Conservation (phyloP, 2,329 filamentous ascomycete genomes). For the Colletotrichum endophyticum region DNA sequence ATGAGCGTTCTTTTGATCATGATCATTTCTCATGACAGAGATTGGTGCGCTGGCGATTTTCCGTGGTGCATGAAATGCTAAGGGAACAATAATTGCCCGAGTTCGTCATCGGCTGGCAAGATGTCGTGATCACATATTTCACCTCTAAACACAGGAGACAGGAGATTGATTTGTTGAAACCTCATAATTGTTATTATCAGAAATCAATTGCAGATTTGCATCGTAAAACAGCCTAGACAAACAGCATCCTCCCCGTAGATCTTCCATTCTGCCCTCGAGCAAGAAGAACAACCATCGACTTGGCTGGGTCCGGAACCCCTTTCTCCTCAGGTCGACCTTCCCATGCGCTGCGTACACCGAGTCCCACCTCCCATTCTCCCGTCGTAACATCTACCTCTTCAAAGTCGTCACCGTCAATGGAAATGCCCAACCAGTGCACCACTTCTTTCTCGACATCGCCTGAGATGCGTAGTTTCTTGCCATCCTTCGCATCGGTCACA, state of each 20-base stretch:
- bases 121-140: not conserved
- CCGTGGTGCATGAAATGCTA: not conserved
- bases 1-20: not conserved
- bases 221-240: not conserved
- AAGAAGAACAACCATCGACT: not conserved
- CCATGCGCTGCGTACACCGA: not conserved
- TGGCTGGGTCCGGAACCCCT: not conserved
- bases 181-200: not conserved
- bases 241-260: not conserved
- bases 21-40: not conserved
- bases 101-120: not conserved
- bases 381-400: not conserved
- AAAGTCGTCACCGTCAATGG: not conserved
- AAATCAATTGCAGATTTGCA: rapidly evolving
- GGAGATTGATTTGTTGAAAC: not conserved
- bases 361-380: not conserved
- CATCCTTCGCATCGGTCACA: not conserved
- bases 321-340: not conserved
- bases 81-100: not conserved
- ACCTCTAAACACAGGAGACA: not conserved
- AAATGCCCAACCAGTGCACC: not conserved
- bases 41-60: not conserved
- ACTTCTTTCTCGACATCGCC: not conserved
- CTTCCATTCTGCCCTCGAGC: not conserved
- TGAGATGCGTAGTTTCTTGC: not conserved